phyloP scores from a whole-genome alignment of 495 filamentous ascomycete species.

The Apodospora peruviana region DNA sequence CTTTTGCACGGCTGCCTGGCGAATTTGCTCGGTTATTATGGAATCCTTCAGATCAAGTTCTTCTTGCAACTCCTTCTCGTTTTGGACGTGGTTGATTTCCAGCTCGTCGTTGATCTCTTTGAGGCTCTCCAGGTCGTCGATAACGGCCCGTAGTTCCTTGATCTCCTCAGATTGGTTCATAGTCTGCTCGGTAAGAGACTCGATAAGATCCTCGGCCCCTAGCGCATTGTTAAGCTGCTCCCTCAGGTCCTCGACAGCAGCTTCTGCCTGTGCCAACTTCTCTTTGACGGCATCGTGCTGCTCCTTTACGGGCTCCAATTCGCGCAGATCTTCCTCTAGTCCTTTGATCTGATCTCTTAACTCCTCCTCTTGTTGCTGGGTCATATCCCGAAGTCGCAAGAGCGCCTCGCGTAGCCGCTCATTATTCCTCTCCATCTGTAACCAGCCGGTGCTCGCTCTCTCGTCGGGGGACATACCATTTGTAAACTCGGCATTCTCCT shows the following conservation, averaged over 20 bases:
- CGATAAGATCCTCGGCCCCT: constrained; percentile 87
- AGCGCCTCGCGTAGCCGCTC: constrained; percentile 84
- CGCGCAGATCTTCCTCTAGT: constrained; percentile 71
- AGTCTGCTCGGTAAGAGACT: constrained; percentile 82
- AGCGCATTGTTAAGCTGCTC: constrained; percentile 87
- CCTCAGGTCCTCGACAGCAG: constrained; percentile 76
- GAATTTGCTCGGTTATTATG: constrained; percentile 69
- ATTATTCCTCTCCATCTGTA: constrained; percentile 86
- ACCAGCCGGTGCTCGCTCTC: constrained; percentile 75
- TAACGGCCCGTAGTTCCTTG: constrained; percentile 69
- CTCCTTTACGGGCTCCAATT: constrained; percentile 64
- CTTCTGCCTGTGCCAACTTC: constrained; percentile 64
- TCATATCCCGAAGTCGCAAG: constrained; percentile 76
- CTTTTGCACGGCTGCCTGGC: constrained; percentile 60
- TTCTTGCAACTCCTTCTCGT: constrained; percentile 89
- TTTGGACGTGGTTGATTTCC: constrained; percentile 86
- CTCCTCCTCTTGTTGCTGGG: constrained; percentile 78
- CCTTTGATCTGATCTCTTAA: constrained; percentile 69
- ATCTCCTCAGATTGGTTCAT: constrained; percentile 71
- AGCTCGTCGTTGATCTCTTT: constrained; percentile 93
- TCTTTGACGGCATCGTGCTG: constrained; percentile 65
- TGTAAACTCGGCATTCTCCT: constrained; percentile 78
- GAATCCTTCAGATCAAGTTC: constrained; percentile 80
- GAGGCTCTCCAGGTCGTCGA: constrained; percentile 79
- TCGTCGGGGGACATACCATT: constrained; percentile 87